These are phyloP conservation scores for Macrolepiota fuliginosa DNA, from an alignment of 768 basidiomycete species.

Conservation along the genomic window DNA sequence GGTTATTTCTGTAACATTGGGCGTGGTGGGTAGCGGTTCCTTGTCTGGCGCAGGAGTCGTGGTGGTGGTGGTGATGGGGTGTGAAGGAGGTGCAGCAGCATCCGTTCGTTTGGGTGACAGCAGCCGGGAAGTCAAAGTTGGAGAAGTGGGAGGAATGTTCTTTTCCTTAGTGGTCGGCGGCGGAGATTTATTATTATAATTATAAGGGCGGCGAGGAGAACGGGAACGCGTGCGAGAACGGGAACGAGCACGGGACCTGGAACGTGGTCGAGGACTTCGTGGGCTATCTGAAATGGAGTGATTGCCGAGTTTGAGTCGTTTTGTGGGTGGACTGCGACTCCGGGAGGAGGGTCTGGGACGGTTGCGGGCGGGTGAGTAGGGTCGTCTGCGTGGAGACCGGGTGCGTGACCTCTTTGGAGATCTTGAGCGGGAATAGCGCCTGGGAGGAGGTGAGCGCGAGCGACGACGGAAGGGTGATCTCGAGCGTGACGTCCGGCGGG, in stretches of 20 bases:
- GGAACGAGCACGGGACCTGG: constrained; percentile 13
- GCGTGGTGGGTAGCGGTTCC: not conserved
- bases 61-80: not conserved
- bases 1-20: not conserved
- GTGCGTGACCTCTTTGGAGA: constrained; percentile 13
- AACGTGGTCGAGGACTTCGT: not conserved
- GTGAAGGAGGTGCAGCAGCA: not conserved
- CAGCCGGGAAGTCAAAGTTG: not conserved
- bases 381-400: constrained; percentile 9
- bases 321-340: constrained; percentile 19
- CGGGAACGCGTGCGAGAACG: constrained; percentile 13
- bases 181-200: constrained; percentile 1
- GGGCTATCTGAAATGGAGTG: constrained; percentile 22
- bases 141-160: not conserved
- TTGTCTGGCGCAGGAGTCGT: not conserved
- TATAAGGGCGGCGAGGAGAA: constrained; percentile 1
- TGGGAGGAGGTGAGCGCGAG: constrained; percentile 1
- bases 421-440: constrained; percentile 11
- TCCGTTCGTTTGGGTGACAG: constrained; percentile 2
- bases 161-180: constrained; percentile 1
- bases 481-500: constrained; percentile 8
- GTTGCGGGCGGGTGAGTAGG: constrained; percentile 1
- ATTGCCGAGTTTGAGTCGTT: constrained; percentile 21
- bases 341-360: constrained; percentile 4
- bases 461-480: constrained; percentile 7